phyloP scores from a whole-genome alignment of 2,329 filamentous ascomycete species.

The Achaetomium macrosporum region DNA sequence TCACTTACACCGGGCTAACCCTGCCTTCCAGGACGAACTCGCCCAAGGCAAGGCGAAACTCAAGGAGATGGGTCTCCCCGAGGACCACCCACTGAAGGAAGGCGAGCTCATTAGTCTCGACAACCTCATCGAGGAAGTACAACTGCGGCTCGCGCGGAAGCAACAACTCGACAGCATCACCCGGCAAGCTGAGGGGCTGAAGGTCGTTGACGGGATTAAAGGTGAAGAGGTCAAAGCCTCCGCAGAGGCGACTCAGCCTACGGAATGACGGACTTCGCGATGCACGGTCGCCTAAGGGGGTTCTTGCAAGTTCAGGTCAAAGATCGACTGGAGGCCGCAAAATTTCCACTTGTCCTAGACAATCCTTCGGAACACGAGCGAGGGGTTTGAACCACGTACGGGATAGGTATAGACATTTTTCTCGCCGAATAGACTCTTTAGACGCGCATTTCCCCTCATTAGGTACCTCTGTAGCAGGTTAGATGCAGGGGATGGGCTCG shows the following conservation, averaged over 20 bases:
- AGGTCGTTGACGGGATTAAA: constrained; percentile 43
- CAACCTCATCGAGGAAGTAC: constrained; percentile 22
- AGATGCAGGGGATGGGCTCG: neutral
- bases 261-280: neutral
- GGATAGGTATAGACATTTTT: neutral
- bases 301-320: too few species aligned
- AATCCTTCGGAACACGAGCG: too few species aligned
- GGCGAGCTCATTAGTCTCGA: constrained; percentile 39
- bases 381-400: too few species aligned
- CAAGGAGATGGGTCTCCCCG: constrained; percentile 69
- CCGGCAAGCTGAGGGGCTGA: constrained; percentile 39
- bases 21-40: constrained; percentile 57
- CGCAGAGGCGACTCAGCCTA: constrained; percentile 16
- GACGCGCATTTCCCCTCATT: neutral
- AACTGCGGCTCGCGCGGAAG: constrained; percentile 36
- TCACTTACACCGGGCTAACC: neutral
- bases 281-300: too few species aligned
- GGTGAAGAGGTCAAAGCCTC: constrained; percentile 33
- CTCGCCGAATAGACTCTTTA: neutral
- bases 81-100: constrained; percentile 86
- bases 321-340: too few species aligned
- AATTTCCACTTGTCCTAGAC: too few species aligned
- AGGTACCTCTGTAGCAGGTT: neutral
- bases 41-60: constrained; percentile 77
- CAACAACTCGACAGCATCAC: constrained; percentile 40